Evolutionary conservation across 495 filamentous ascomycete species (phyloP).

Genomic region (Neurospora sp.): DNA sequence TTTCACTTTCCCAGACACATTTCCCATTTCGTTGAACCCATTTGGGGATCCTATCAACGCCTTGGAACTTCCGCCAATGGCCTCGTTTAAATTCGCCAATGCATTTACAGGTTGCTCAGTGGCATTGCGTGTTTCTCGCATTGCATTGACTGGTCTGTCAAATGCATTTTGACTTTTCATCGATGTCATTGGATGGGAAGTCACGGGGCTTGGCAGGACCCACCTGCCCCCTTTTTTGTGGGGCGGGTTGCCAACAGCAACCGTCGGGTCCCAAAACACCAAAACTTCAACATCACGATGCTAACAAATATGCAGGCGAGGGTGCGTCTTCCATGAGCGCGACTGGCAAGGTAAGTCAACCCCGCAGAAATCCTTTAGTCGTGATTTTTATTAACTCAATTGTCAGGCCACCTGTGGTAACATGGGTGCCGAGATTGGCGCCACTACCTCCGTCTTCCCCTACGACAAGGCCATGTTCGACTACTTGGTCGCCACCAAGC

Average conservation of each 20-base stretch:
- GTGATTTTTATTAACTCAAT: too few species aligned
- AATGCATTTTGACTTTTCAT: background rate
- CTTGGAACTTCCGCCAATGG: background rate
- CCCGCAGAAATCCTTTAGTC: background rate
- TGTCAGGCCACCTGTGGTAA: too few species aligned
- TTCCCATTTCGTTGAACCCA: slow-evolving; percentile 7
- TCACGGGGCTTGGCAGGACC: background rate
- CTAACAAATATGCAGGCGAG: slow-evolving; percentile 35
- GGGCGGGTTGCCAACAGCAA: background rate
- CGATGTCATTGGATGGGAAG: background rate
- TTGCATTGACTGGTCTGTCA: background rate
- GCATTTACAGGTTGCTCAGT: background rate
- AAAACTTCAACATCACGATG: background rate
- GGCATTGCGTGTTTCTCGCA: background rate
- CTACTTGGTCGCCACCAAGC: slow-evolving; percentile 89
- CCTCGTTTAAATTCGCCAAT: background rate
- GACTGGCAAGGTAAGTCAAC: slow-evolving; percentile 42
- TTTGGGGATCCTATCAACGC: background rate
- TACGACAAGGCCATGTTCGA: slow-evolving; percentile 98
- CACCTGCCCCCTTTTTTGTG: slow-evolving; percentile 1
- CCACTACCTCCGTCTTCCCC: slow-evolving; percentile 96
- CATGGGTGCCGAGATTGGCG: slow-evolving; percentile 88
- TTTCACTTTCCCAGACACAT: slow-evolving; percentile 35
- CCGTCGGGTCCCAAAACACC: background rate
- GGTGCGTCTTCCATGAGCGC: slow-evolving; percentile 49